phyloP scores from a whole-genome alignment of 176 grass and related monocot species.

The Musa acuminata region DNA sequence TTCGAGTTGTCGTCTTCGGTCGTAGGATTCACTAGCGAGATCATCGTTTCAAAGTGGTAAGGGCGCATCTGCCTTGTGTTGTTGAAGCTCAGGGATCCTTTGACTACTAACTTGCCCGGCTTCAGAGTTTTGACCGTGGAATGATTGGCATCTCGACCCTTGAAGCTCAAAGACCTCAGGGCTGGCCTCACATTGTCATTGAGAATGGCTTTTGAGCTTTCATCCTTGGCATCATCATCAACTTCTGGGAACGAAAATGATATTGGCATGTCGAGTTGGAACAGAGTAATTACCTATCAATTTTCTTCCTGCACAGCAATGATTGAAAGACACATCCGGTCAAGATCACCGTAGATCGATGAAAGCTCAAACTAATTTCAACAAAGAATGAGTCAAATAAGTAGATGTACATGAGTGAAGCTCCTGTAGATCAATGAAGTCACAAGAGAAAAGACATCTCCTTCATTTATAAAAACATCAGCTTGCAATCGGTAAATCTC shows the following conservation, averaged over 20 bases:
- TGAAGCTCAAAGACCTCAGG: slow-evolving; percentile 51
- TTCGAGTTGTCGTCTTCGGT: slow-evolving; percentile 20
- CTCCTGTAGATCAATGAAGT: too few species aligned
- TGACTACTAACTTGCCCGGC: slow-evolving; percentile 23
- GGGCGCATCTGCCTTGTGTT: slow-evolving; percentile 32
- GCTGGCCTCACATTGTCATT: background rate
- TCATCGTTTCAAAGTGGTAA: slow-evolving; percentile 29
- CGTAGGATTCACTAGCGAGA: slow-evolving; percentile 38
- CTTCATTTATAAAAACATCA: too few species aligned
- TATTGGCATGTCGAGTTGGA: background rate
- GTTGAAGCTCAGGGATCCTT: slow-evolving; percentile 56
- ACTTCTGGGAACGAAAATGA: background rate
- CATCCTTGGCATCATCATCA: background rate
- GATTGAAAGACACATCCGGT: too few species aligned
- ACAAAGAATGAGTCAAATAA: too few species aligned
- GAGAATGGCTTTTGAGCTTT: slow-evolving; percentile 1
- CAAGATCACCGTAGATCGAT: too few species aligned
- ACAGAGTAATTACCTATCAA: background rate
- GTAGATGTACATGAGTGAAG: too few species aligned
- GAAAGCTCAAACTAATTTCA: too few species aligned
- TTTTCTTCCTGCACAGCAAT: background rate
- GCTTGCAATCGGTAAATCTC: too few species aligned
- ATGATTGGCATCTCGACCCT: slow-evolving; percentile 12
- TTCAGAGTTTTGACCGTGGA: slow-evolving; percentile 22
- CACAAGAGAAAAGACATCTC: too few species aligned